These are phyloP conservation scores for Cruciata laevipes DNA, from an alignment of 257 asterid species.

Conservation along the genomic window DNA sequence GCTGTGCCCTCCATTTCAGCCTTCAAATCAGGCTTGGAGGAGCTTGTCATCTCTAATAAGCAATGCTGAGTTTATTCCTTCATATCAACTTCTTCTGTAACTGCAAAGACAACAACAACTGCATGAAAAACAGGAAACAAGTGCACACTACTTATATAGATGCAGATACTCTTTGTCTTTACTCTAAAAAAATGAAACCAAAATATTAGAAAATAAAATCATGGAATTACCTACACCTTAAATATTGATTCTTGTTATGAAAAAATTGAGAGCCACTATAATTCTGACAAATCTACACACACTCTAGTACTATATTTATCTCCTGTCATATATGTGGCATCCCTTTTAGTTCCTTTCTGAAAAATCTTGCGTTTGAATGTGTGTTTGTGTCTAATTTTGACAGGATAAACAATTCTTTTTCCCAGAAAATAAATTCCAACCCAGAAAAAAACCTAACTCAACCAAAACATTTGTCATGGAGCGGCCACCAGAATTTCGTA, in stretches of 20 bases:
- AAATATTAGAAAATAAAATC: background rate
- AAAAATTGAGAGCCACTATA: slow-evolving; percentile 6
- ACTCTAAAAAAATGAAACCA: background rate
- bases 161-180: background rate
- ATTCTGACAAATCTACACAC: background rate
- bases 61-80: slow-evolving; percentile 13
- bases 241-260: background rate
- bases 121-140: slow-evolving; percentile 9
- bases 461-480: slow-evolving; percentile 2
- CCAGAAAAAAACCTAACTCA: slow-evolving; percentile 1
- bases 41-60: slow-evolving; percentile 19
- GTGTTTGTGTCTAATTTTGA: background rate
- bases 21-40: slow-evolving; percentile 11
- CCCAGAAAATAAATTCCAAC: background rate
- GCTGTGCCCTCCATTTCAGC: slow-evolving; percentile 30
- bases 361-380: slow-evolving; percentile 4
- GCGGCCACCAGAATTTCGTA: slow-evolving; percentile 2
- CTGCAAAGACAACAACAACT: background rate
- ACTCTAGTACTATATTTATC: background rate
- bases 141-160: background rate
- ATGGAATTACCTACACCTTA: slow-evolving; percentile 4
- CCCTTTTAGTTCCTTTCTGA: slow-evolving; percentile 2
- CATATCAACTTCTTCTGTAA: slow-evolving; percentile 22
- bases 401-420: background rate
- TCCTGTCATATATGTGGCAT: slow-evolving; percentile 4